Evolutionary conservation across 106 monocot genomes (phyloP), one percentile per base, ranked within the genome.

Genomic region (Apostasia ramifera): DNA sequence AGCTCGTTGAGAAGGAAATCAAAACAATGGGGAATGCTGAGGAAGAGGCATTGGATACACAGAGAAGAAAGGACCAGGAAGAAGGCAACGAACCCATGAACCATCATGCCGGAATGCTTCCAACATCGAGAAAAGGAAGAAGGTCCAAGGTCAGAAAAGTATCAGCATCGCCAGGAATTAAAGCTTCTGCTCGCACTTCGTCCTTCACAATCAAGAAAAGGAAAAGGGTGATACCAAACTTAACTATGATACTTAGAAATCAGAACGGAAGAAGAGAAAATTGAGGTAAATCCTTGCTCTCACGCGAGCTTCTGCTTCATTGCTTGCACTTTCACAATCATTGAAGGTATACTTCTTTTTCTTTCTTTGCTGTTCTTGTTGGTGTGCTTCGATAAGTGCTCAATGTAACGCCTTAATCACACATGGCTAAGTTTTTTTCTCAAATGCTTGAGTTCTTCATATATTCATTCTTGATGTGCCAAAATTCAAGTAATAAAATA

Each of bases 211-310:
- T 85, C 26, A 81, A 82, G 70, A 88, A 70, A 67, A 88, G 60
- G 63, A 82, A 49, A 57, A 82, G 79, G 72, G 76, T 77, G 42
- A 78, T 87, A 82, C 87, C 79, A 8, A 81, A 59, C 67, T 58
- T 94, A 26, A 74, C 73, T n/a, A 78, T 76, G 70, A 70, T 94
- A 67, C 76, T 85, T 39, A 69, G 65, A 41, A 49, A 57, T 13
- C 38, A 54, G 12, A 43, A 8, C 3, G 62, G 62, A 10, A 63
- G 44, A 45, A 43, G 2, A 8, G n/a, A 44, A 11, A 63, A 45
- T 44, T 63, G 45, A 63, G 13, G n/a, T 13, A 44, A 38, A 62
- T 3, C 8, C 44, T 62, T 37, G 40, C 9, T 59, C 59, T 40
- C 9, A 59, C 3, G 59, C 57, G 38, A 57, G 57, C n/a, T 57